Percentiles rank a stretch among this genome's conserved stretches.
Conservation (phyloP, 2,329 filamentous ascomycete species). For the Knoxdaviesia proteae region DNA sequence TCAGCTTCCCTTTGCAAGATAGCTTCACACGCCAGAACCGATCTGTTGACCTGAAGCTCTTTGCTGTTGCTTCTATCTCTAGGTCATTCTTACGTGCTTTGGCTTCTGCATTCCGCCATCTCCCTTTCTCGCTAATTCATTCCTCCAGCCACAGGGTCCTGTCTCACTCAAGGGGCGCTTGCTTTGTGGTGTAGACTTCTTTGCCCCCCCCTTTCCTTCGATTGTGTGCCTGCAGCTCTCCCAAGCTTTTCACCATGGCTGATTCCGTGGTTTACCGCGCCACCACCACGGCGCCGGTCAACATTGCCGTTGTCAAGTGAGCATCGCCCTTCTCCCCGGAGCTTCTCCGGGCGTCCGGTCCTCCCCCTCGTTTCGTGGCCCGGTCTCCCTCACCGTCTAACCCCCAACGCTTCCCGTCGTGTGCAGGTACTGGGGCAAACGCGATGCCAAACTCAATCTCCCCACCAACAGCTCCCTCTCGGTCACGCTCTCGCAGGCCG, state of each 20-base stretch:
- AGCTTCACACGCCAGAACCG: too few species aligned
- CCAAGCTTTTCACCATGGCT: slow-evolving; percentile 16
- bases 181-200: neutral
- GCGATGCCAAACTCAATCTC: slow-evolving; percentile 80
- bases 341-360: neutral
- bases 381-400: slow-evolving; percentile 17
- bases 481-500: slow-evolving; percentile 83
- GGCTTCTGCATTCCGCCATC: too few species aligned
- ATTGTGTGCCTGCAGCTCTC: slow-evolving; percentile 2
- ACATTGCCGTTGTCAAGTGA: slow-evolving; percentile 94
- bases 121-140: too few species aligned
- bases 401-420: neutral
- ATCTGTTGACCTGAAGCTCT: too few species aligned
- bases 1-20: too few species aligned
- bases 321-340: slow-evolving; percentile 3
- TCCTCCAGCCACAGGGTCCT: too few species aligned
- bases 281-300: slow-evolving; percentile 90
- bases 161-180: too few species aligned
- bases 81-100: too few species aligned
- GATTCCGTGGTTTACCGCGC: slow-evolving; percentile 56
- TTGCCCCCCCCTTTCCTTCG: neutral
- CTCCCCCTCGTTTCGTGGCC: neutral
- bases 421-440: slow-evolving; percentile 75
- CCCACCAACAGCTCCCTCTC: slow-evolving; percentile 96
- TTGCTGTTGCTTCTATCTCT: too few species aligned